Evolutionary conservation across 306 rosid genomes (phyloP), one percentile per base, ranked within the genome.

Genomic region (Ormosia emarginata): DNA sequence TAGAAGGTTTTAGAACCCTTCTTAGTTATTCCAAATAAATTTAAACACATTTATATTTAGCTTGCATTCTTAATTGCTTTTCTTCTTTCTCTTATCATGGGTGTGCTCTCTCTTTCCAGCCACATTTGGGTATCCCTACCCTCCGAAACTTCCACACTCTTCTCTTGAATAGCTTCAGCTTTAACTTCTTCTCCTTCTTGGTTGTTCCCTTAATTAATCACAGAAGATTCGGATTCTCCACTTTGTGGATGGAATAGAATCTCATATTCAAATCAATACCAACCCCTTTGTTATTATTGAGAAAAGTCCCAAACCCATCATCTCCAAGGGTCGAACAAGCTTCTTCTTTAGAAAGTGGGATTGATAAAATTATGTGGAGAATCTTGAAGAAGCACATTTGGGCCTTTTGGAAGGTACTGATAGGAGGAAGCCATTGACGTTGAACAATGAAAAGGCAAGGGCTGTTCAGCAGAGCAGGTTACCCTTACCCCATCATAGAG

Each of bases 331-430:
- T 34, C 8, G 8, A 30, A 41, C 4, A 29, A 15, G 58, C 8
- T 3, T 63, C 33, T 44, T 72, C 30, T 59, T 71, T 15, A 8
- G 68, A 44, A 0, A 83, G 79, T 5, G 88, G 87, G 7, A 78
- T 67, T 4, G 92, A 76, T 10, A 90, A 86, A 34, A 89, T 89
- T 55, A 58, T 80, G 44, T 17, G 79, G 8, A 89, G 85, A 81
- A 89, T 89, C 82, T 87, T 87, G 74, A 87, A 84, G 36, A 89
- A 47, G 77, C 87, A 68, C 81, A 78, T 77, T 89, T 89, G 92
- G 73, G 90, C 66, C 49, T n/a, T n/a, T 82, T 56, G 36, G 88
- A 56, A 55, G 14, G 18, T 46, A 14, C 10, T 57, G 37, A 8
- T 29, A 41, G 0, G 87, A 57, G 2, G 89, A 82, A 66, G 84